A percentile compares a stretch with the other conserved stretches of the same genome.
Evolutionary conservation across 2,329 filamentous ascomycete genomes (phyloP).

Genomic region (Pseudogymnoascus verrucosus): DNA sequence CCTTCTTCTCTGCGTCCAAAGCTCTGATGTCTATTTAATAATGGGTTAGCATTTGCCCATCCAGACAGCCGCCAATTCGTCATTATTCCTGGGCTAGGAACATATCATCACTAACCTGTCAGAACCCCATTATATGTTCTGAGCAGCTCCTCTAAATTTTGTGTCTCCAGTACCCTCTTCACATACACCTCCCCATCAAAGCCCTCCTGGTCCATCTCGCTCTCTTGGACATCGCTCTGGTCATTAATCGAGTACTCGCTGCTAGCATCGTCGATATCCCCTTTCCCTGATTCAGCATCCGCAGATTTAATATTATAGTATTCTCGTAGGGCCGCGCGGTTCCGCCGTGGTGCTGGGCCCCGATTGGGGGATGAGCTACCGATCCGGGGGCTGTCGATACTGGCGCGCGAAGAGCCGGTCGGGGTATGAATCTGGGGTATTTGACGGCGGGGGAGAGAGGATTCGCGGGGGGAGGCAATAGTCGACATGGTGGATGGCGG

Average conservation of each 20-base stretch:
- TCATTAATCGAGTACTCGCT: constrained; percentile 32
- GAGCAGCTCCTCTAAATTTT: constrained; percentile 60
- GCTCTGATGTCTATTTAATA: constrained; percentile 63
- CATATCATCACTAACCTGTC: constrained; percentile 36
- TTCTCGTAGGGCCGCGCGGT: constrained; percentile 81
- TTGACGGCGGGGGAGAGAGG: constrained; percentile 48
- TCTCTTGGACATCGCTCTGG: constrained; percentile 47
- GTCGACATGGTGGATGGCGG: constrained; percentile 46
- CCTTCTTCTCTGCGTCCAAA: constrained; percentile 92
- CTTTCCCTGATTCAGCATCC: constrained; percentile 25
- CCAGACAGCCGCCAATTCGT: not conserved
- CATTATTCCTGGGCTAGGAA: not conserved
- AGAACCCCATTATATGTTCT: constrained; percentile 63
- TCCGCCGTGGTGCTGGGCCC: constrained; percentile 32
- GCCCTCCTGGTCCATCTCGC: constrained; percentile 63
- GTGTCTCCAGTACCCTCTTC: constrained; percentile 49
- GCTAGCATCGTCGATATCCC: constrained; percentile 21
- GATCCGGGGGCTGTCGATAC: constrained; percentile 48
- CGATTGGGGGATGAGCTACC: constrained; percentile 44
- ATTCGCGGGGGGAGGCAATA: constrained; percentile 55
- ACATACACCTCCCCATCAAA: constrained; percentile 71
- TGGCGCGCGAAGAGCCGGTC: constrained; percentile 67
- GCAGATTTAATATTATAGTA: constrained; percentile 75
- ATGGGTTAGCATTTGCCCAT: not conserved
- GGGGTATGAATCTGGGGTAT: constrained; percentile 54